Evolutionary conservation across 805 yeast genomes (phyloP).

Genomic region (Cyberlindnera sargentensis): DNA sequence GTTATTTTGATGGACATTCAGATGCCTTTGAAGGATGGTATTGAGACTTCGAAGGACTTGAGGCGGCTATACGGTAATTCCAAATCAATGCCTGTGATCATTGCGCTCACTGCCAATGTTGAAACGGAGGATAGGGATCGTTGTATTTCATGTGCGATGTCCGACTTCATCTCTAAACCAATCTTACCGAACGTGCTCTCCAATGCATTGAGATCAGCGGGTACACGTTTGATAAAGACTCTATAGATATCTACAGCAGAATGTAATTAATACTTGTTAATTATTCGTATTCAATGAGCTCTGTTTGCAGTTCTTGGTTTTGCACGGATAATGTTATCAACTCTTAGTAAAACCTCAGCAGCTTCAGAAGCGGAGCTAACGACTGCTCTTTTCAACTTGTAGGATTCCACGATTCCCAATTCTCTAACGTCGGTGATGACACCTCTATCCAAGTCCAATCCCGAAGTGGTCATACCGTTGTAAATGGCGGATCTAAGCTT

Average conservation of each 20-base stretch:
- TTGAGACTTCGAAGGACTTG: conserved; percentile 87
- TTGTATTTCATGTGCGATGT: conserved; percentile 45
- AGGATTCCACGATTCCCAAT: conserved; percentile 87
- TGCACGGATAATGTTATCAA: conserved; percentile 94
- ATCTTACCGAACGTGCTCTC: conserved; percentile 39
- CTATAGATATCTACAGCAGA: background rate
- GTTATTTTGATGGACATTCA: conserved; percentile 94
- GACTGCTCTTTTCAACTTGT: conserved; percentile 86
- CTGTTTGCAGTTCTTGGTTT: conserved; percentile 96
- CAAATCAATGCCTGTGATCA: conserved; percentile 47
- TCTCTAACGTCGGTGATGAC: conserved; percentile 90
- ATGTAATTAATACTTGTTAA: background rate
- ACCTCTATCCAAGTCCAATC: conserved; percentile 83
- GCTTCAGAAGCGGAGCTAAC: conserved; percentile 97
- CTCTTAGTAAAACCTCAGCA: conserved; percentile 90
- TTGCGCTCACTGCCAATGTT: conserved; percentile 84
- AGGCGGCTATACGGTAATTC: no score
- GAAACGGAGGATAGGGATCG: conserved; percentile 44
- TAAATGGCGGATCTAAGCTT: conserved; percentile 79
- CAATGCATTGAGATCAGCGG: conserved; percentile 7
- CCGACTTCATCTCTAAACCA: conserved; percentile 47
- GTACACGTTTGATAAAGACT: background rate
- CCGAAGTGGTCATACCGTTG: conserved; percentile 87
- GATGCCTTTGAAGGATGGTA: conserved; percentile 88
- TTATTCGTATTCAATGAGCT: conserved; percentile 25